phyloP scores from a whole-genome alignment of 345 rosid genomes.

The Pseudoturritis turrita region DNA sequence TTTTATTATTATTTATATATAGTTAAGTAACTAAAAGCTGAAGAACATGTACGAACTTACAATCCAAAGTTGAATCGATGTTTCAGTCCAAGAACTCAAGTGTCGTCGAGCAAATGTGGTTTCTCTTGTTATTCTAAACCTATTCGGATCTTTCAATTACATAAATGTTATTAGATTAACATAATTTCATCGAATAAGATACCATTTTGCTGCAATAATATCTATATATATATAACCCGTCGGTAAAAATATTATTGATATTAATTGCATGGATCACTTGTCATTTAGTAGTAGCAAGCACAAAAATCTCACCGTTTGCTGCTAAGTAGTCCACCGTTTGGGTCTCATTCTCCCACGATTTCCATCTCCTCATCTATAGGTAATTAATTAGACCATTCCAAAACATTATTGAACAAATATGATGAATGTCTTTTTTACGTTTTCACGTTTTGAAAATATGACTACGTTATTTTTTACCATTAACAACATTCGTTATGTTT shows the following conservation, averaged over 20 bases:
- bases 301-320: slow-evolving; percentile 46
- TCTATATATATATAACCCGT: too few relatives aligned
- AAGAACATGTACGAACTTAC: slow-evolving; percentile 33
- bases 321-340: slow-evolving; percentile 51
- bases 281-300: neutral
- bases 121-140: slow-evolving; percentile 60
- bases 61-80: slow-evolving; percentile 42
- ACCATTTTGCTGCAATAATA: too few relatives aligned
- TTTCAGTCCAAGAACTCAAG: slow-evolving; percentile 36
- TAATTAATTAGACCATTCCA: too few relatives aligned
- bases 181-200: too few relatives aligned
- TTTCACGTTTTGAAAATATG: too few relatives aligned
- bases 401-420: too few relatives aligned
- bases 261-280: neutral
- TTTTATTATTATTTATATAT: neutral
- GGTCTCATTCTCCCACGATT: slow-evolving; percentile 72
- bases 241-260: neutral
- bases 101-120: slow-evolving; percentile 76
- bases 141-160: slow-evolving; percentile 42
- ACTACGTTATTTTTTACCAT: too few relatives aligned
- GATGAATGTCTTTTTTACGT: too few relatives aligned
- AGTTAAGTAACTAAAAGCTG: neutral
- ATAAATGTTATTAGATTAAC: neutral
- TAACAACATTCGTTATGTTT: too few relatives aligned
- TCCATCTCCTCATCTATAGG: slow-evolving; percentile 63